Evolutionary conservation across 306 rosid species (phyloP).

Genomic region (Senna siamea): DNA sequence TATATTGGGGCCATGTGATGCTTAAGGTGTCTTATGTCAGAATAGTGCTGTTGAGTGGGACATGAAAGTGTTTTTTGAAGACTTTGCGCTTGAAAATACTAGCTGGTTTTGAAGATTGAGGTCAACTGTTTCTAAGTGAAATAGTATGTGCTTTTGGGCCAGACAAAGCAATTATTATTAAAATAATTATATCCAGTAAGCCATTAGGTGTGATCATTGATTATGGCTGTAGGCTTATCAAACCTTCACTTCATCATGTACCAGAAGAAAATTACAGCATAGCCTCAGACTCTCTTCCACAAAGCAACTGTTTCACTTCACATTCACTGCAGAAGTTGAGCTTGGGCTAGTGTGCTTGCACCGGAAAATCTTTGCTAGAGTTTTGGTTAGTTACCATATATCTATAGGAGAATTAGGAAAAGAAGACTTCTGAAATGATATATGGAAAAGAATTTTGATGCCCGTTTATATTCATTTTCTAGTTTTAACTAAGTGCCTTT

Average conservation of each 20-base stretch:
- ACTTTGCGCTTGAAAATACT: not conserved
- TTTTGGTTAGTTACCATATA: not conserved
- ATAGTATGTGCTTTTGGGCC: not conserved
- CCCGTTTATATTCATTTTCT: not conserved
- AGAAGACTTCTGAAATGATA: not conserved
- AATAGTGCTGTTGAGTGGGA: not conserved
- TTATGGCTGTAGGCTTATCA: not conserved
- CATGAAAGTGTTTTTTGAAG: not conserved
- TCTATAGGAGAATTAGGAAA: not conserved
- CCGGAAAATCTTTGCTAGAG: not conserved
- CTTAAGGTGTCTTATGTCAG: slow-evolving; percentile 1
- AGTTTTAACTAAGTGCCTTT: not conserved
- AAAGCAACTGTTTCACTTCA: not conserved
- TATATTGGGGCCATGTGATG: not conserved
- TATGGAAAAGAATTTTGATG: not conserved
- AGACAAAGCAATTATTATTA: not conserved
- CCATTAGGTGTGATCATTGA: not conserved
- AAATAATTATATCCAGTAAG: not conserved
- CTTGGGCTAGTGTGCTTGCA: not conserved
- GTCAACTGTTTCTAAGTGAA: not conserved
- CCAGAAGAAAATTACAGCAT: too few species aligned
- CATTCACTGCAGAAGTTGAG: not conserved
- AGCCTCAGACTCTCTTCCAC: not conserved
- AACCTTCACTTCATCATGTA: not conserved
- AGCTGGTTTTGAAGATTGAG: not conserved